Percentiles rank a stretch among this genome's conserved stretches.
These are phyloP conservation scores for Xylaria sp. DNA, from an alignment of 2,329 filamentous ascomycete genomes.

Conservation along the genomic window DNA sequence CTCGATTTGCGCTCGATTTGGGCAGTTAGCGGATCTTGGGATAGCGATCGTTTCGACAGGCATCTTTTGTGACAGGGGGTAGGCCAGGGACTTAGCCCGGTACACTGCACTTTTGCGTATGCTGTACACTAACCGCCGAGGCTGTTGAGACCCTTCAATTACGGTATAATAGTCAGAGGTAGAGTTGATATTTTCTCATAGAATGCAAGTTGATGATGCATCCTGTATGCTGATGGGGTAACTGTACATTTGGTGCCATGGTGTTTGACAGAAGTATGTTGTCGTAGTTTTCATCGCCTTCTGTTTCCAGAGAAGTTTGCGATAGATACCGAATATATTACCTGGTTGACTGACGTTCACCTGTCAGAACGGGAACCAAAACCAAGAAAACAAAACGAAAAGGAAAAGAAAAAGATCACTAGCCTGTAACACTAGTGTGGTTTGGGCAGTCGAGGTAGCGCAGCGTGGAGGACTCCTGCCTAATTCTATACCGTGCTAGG, in stretches of 20 bases:
- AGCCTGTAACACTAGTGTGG: slow-evolving; percentile 38
- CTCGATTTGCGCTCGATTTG: slow-evolving; percentile 12
- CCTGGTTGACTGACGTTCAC: not conserved
- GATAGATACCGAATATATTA: not conserved
- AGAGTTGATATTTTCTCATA: too few species aligned
- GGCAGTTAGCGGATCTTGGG: slow-evolving; percentile 9
- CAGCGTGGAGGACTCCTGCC: slow-evolving; percentile 19
- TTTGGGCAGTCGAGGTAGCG: slow-evolving; percentile 29
- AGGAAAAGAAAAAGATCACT: slow-evolving; percentile 15
- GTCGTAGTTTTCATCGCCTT: not conserved
- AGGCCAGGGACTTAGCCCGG: slow-evolving; percentile 1
- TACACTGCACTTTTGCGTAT: not conserved
- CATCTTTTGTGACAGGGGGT: slow-evolving; percentile 22
- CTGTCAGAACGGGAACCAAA: not conserved
- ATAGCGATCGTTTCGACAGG: slow-evolving; percentile 33
- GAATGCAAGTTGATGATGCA: slow-evolving; percentile 2
- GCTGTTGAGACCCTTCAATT: too few species aligned
- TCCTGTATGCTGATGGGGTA: not conserved
- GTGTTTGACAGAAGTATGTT: not conserved
- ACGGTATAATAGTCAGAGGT: too few species aligned
- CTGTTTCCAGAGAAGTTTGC: not conserved
- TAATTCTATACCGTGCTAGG: slow-evolving; percentile 13
- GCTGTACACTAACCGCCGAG: too few species aligned
- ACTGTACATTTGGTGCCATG: not conserved
- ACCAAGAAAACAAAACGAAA: not conserved